A percentile compares a stretch with the other conserved stretches of the same genome.
Conservation (phyloP, 192 early-diverging fungal genomes). For the Funneliformis geosporum region DNA sequence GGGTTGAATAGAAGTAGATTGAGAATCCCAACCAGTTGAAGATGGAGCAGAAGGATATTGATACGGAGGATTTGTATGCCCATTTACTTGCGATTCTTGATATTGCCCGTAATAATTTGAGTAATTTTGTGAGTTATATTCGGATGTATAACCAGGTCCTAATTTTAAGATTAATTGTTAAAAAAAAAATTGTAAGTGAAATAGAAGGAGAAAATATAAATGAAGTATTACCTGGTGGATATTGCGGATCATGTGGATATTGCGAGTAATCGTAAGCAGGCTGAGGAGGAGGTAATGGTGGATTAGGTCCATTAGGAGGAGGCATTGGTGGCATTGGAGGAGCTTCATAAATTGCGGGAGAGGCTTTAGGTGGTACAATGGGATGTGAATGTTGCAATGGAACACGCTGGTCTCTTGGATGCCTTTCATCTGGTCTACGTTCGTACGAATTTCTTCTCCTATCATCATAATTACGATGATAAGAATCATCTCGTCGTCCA, state of each 20-base stretch:
- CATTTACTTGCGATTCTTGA: slow-evolving; percentile 35
- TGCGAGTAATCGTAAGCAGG: slow-evolving; percentile 38
- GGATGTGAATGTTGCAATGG: slow-evolving; percentile 33
- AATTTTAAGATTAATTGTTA: background rate
- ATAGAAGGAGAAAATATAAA: background rate
- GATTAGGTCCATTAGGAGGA: slow-evolving; percentile 31
- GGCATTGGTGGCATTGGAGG: slow-evolving; percentile 33
- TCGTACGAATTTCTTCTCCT: slow-evolving; percentile 40
- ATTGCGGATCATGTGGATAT: slow-evolving; percentile 31
- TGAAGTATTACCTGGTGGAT: slow-evolving; percentile 9
- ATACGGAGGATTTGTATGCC: slow-evolving; percentile 28
- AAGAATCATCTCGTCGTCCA: slow-evolving; percentile 34
- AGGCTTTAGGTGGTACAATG: slow-evolving; percentile 36
- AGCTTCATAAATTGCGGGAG: slow-evolving; percentile 41
- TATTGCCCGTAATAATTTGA: slow-evolving; percentile 36
- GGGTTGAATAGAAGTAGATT: slow-evolving; percentile 21
- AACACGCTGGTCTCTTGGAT: slow-evolving; percentile 35
- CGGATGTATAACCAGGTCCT: slow-evolving; percentile 23
- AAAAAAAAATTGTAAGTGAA: background rate
- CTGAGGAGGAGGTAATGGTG: slow-evolving; percentile 39
- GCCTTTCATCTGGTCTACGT: slow-evolving; percentile 41
- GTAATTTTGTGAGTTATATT: slow-evolving; percentile 41
- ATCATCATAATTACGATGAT: slow-evolving; percentile 42
- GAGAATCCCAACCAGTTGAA: slow-evolving; percentile 39
- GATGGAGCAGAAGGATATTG: slow-evolving; percentile 33